These are phyloP conservation scores for Psidium friedrichsthalianum DNA, from an alignment of 345 rosid species.

Conservation along the genomic window DNA sequence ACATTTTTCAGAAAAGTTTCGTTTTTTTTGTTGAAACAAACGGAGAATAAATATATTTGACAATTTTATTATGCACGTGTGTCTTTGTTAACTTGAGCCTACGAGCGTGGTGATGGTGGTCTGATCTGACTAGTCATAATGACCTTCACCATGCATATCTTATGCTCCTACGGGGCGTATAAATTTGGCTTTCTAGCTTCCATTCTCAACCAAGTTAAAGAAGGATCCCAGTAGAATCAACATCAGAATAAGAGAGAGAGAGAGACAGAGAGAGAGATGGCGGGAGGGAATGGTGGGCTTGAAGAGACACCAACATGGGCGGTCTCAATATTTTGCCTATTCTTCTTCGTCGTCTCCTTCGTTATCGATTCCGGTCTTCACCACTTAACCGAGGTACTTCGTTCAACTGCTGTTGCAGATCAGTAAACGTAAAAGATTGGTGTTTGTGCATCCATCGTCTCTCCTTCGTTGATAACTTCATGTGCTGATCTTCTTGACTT, in stretches of 20 bases:
- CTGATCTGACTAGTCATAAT: background rate
- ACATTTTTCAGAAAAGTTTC: too few relatives aligned
- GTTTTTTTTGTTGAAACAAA: too few relatives aligned
- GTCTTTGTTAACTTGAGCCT: too few relatives aligned
- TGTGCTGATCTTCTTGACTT: background rate
- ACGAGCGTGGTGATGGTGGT: background rate
- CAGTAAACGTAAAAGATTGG: background rate
- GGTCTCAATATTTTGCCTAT: slow-evolving; percentile 10
- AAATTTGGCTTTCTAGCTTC: background rate
- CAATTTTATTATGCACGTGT: too few relatives aligned
- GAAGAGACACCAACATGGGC: slow-evolving; percentile 21
- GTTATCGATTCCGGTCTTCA: slow-evolving; percentile 8
- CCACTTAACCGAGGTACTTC: slow-evolving; percentile 3
- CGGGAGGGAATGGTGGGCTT: background rate
- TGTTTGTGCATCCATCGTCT: background rate
- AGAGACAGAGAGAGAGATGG: background rate
- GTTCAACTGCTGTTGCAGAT: background rate
- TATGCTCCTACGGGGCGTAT: background rate
- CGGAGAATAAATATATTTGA: too few relatives aligned
- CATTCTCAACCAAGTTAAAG: background rate
- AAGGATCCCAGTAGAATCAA: background rate
- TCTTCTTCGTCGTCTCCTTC: slow-evolving; percentile 6
- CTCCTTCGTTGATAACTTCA: background rate
- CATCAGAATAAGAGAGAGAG: too few relatives aligned
- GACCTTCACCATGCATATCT: background rate